Conservation (phyloP, 192 early-diverging fungal genomes). For the Chytriomyces sp. region DNA sequence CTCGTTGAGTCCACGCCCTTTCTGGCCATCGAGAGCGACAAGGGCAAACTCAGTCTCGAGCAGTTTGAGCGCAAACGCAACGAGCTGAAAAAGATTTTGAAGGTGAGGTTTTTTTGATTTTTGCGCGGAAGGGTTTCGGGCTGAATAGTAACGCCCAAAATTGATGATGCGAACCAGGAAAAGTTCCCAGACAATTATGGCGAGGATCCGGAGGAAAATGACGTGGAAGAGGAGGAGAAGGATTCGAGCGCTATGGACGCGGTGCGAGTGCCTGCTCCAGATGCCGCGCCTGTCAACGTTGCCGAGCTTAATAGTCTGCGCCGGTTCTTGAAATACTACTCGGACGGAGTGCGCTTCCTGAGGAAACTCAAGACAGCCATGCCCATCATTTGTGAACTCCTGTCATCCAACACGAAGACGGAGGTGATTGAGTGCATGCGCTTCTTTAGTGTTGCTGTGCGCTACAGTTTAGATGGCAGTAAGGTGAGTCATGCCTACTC, state of each 20-base stretch:
- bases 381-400: constrained; percentile 77
- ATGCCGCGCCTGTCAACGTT: constrained; percentile 1
- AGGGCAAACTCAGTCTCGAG: constrained; percentile 72
- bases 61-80: constrained; percentile 70
- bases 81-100: constrained; percentile 70
- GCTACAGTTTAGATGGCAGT: constrained; percentile 83
- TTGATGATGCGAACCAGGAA: constrained; percentile 4
- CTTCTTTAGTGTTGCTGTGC: constrained; percentile 85
- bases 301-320: constrained; percentile 43
- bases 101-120: constrained; percentile 41
- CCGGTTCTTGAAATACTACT: constrained; percentile 71
- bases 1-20: constrained; percentile 90
- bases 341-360: constrained; percentile 86
- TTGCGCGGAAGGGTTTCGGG: background rate
- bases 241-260: no score
- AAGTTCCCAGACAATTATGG: constrained; percentile 32
- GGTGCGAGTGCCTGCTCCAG: no score
- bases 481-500: constrained; percentile 47
- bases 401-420: constrained; percentile 85
- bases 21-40: constrained; percentile 66
- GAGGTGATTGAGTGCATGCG: constrained; percentile 97
- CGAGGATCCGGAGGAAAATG: constrained; percentile 24
- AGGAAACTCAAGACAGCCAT: constrained; percentile 75
- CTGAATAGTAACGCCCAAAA: background rate
- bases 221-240: constrained; percentile 11